Base-by-base conservation (phyloP, 2,329 filamentous ascomycete species). In the Beauveria sp. region DNA sequence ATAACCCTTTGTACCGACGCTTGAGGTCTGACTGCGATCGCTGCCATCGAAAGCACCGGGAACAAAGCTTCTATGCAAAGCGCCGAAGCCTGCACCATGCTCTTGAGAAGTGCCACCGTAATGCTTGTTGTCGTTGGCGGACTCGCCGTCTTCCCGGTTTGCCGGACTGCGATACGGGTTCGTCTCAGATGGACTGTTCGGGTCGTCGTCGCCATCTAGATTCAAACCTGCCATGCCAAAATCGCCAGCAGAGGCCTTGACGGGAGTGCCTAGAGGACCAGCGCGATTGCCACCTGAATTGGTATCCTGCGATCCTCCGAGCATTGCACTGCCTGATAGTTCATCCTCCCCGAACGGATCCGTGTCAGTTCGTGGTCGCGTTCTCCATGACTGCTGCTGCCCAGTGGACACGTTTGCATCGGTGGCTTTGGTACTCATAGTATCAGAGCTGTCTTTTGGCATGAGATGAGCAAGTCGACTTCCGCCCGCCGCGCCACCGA, bases 81-180 rank as follows among this genome's bases (percentile, higher is more conserved):
- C 77, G 58, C 83, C 83, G 68, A 89, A 89, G 16, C 72, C 74
- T 30, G 78, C 70, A 3, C 74, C 69, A 49, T 75, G 72, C 54
- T 83, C 74, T 34, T 72, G 70, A 20, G 69, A 65, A 20, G 62
- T 63, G 16, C 55, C 78, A 28, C 81, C 82, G 57, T 79, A 78
- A 14, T 74, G 70, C 55, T 77, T 77, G 8, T 81, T 79, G 14
- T 79, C 76, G 40, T 73, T 69, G 53, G 81, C 79, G 6, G 78
- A 76, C 50, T 88, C 83, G 51, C 81, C 79, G 8, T 84, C 83
- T 18, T 85, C 83, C 53, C 90, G 84, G 20, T 84, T 81, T 8
- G 89, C 86, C 2, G 95, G 95, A 72, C 93, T 98, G 65, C 93
- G 90, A 71, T 95, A 99, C 1, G 95, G 95, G 70, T 99, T 99